Conservation (phyloP, 2,329 filamentous ascomycete genomes). For the Exophiala oligosperma region DNA sequence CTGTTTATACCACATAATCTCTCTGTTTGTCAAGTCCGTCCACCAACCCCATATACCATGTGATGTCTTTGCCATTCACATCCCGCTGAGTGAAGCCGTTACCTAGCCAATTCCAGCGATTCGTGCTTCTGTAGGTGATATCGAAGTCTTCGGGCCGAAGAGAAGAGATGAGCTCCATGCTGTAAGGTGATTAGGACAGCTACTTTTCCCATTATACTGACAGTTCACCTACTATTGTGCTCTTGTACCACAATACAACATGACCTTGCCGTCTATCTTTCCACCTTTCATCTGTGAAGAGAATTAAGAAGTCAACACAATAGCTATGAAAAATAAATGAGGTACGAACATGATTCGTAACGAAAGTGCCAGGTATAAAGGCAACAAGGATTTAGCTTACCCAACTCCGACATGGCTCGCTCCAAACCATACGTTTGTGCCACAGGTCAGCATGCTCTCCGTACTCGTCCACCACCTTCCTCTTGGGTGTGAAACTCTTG, state of each 20-base stretch:
- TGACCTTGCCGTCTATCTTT: conserved; percentile 30
- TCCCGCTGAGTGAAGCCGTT: conserved; percentile 45
- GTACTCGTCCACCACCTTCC: conserved; percentile 34
- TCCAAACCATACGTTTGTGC: conserved; percentile 30
- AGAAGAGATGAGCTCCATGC: conserved; percentile 27
- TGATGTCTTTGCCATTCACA: conserved; percentile 48
- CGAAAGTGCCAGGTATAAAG: too few relatives aligned
- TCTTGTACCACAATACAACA: conserved; percentile 39
- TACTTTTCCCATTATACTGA: conserved; percentile 26
- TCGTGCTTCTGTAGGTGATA: conserved; percentile 39
- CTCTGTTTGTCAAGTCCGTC: conserved; percentile 23
- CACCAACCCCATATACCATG: conserved; percentile 44
- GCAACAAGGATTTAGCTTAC: too few relatives aligned
- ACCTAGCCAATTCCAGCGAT: conserved; percentile 41
- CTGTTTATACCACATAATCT: not conserved
- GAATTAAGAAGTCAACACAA: too few relatives aligned
- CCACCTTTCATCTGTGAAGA: not conserved
- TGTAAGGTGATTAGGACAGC: conserved; percentile 36
- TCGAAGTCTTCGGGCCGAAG: conserved; percentile 43
- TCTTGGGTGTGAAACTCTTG: not conserved
- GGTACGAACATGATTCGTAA: too few relatives aligned
- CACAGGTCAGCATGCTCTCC: conserved; percentile 41
- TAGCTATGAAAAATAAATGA: too few relatives aligned
- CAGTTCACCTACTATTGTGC: conserved; percentile 39
- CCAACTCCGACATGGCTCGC: conserved; percentile 1